Percentiles rank a stretch among this genome's conserved stretches.
phyloP scores from a whole-genome alignment of 352 stramenopile species.

The Phytophthora tubulina region DNA sequence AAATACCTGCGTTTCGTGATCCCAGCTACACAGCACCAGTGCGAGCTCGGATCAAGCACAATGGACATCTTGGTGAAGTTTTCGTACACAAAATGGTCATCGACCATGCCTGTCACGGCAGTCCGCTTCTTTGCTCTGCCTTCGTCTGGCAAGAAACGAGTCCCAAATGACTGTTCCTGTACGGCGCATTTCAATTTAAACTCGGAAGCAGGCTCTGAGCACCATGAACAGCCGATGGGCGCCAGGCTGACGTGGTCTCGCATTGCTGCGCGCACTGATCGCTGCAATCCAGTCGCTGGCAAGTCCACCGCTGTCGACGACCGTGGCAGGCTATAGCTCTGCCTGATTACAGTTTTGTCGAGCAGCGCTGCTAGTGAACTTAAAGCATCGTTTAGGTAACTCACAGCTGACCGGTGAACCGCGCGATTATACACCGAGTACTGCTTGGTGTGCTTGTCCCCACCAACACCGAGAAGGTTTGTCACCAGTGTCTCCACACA shows the following conservation, averaged over 20 bases:
- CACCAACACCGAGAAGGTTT: conserved; percentile 13
- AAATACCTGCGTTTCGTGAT: neutral
- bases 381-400: neutral
- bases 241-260: conserved; percentile 4
- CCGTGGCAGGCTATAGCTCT: neutral
- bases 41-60: neutral
- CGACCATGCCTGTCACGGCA: neutral
- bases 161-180: neutral
- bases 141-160: neutral
- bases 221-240: conserved; percentile 1
- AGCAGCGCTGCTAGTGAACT: conserved; percentile 20
- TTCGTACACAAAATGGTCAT: neutral
- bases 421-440: neutral
- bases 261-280: conserved; percentile 1
- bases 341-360: conserved; percentile 46
- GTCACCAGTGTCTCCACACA: conserved; percentile 1
- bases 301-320: conserved; percentile 19
- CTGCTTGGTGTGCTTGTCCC: conserved; percentile 10
- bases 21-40: neutral
- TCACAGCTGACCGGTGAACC: conserved; percentile 1
- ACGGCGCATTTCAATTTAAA: neutral
- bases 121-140: too few relatives aligned
- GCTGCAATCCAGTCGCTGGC: conserved; percentile 21
- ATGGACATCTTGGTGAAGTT: too few relatives aligned
- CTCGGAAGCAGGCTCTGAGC: neutral